These are phyloP conservation scores for Aspergillus udagawae DNA, from an alignment of 2,329 filamentous ascomycete species.

Conservation along the genomic window DNA sequence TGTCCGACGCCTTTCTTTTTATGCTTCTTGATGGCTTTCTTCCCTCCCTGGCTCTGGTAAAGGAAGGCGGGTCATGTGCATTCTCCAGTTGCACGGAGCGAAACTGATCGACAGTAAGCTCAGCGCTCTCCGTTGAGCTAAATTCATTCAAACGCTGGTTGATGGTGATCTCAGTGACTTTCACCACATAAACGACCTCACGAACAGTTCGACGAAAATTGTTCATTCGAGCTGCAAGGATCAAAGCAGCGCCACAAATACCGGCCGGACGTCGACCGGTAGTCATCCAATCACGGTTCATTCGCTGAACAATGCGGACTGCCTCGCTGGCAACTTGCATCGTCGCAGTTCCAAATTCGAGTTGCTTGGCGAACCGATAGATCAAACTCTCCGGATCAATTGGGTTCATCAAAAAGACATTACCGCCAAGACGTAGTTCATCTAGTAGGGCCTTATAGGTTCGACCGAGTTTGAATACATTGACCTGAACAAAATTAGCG, in stretches of 20 bases:
- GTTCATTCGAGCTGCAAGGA: conserved; percentile 96
- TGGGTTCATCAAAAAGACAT: conserved; percentile 67
- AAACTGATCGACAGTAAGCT: conserved; percentile 84
- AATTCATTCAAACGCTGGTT: conserved; percentile 90
- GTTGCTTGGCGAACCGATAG: conserved; percentile 81
- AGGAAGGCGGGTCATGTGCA: conserved; percentile 75
- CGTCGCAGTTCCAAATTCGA: conserved; percentile 81
- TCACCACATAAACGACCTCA: conserved; percentile 97
- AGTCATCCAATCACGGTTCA: conserved; percentile 97
- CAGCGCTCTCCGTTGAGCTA: conserved; percentile 76
- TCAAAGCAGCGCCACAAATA: conserved; percentile 87
- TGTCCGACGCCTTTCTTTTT: conserved; percentile 31
- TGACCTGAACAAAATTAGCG: conserved; percentile 50
- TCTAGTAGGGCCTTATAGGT: conserved; percentile 81
- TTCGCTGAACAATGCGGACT: conserved; percentile 79
- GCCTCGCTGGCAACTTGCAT: conserved; percentile 85
- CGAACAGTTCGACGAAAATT: conserved; percentile 90
- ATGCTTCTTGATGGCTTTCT: conserved; percentile 50
- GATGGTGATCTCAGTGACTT: conserved; percentile 90
- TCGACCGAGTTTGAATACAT: conserved; percentile 87
- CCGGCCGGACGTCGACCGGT: conserved; percentile 90
- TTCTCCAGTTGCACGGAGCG: conserved; percentile 55
- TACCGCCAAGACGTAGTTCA: conserved; percentile 47
- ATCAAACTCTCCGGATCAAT: conserved; percentile 88
- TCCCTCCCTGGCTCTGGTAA: conserved; percentile 56